Percentiles rank a stretch among this genome's conserved stretches.
phyloP scores from a whole-genome alignment of 768 basidiomycete genomes.

The Rhodosporidiobolus sp. region DNA sequence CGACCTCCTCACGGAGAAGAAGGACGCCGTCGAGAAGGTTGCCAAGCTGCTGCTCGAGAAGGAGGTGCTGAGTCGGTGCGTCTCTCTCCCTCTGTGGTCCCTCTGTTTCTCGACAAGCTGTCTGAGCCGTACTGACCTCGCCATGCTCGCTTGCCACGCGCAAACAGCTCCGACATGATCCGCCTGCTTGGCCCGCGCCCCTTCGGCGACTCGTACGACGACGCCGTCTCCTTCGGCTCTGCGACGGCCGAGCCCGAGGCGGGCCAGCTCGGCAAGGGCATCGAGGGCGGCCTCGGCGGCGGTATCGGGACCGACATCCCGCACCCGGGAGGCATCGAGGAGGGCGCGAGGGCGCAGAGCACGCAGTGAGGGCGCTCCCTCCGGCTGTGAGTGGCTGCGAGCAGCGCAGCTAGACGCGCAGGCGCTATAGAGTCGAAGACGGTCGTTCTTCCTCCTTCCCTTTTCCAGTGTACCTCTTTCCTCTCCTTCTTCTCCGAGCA shows the following conservation, averaged over 20 bases:
- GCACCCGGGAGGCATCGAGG: slow-evolving; percentile 22
- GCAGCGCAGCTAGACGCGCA: too few relatives aligned
- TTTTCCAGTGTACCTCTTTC: too few relatives aligned
- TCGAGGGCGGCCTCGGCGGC: slow-evolving; percentile 30
- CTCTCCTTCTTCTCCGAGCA: too few relatives aligned
- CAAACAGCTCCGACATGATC: slow-evolving; percentile 35
- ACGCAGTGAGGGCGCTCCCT: too few relatives aligned
- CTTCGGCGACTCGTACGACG: slow-evolving; percentile 33
- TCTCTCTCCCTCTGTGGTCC: slow-evolving; percentile 1
- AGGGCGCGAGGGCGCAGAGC: slow-evolving; percentile 10
- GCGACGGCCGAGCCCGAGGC: slow-evolving; percentile 3
- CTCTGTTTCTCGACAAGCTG: neutral
- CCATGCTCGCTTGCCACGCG: neutral
- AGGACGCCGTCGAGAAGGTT: slow-evolving; percentile 87
- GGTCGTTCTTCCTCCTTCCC: neutral
- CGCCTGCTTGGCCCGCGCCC: slow-evolving; percentile 45
- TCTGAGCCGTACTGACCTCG: neutral
- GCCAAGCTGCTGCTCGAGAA: slow-evolving; percentile 85
- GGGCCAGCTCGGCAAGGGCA: slow-evolving; percentile 1
- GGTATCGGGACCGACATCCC: slow-evolving; percentile 26
- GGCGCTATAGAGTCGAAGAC: too few relatives aligned
- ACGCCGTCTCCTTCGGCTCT: slow-evolving; percentile 19
- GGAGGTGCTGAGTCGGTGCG: slow-evolving; percentile 78
- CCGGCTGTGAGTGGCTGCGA: too few relatives aligned
- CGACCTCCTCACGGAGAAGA: slow-evolving; percentile 72